Percentiles rank a stretch among this genome's conserved stretches.
phyloP scores from a whole-genome alignment of 2,329 filamentous ascomycete genomes.

The Xylariaceae sp. region DNA sequence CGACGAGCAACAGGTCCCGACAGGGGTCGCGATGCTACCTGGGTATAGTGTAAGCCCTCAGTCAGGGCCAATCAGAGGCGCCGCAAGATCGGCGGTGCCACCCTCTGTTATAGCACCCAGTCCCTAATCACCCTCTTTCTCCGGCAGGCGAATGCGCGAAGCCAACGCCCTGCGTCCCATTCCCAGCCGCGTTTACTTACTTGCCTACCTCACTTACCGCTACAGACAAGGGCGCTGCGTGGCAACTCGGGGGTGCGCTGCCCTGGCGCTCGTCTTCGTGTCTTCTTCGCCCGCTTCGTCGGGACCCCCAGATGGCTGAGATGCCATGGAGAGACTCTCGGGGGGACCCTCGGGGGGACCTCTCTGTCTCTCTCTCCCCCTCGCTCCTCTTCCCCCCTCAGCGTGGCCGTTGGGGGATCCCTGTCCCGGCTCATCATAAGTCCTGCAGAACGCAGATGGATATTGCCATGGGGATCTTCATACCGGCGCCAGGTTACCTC shows the following conservation, averaged over 20 bases:
- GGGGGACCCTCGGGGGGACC: background rate
- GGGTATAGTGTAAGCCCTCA: constrained; percentile 1
- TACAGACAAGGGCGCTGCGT: no score
- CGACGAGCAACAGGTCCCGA: no score
- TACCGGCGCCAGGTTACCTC: background rate
- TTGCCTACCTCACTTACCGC: no score
- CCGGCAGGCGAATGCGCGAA: background rate
- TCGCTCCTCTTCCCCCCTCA: no score
- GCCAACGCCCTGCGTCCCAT: background rate
- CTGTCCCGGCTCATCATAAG: background rate
- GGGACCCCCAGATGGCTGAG: background rate
- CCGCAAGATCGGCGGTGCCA: background rate
- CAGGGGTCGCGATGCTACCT: no score
- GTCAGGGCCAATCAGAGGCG: background rate
- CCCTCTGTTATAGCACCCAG: background rate
- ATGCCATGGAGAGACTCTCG: background rate
- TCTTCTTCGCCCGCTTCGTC: background rate
- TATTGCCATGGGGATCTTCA: background rate
- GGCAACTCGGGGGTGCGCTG: no score
- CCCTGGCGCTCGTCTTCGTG: background rate
- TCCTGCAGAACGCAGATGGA: background rate
- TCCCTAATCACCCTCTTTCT: background rate
- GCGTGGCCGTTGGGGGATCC: background rate
- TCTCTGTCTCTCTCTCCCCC: background rate
- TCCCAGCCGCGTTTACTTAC: background rate